Conservation (phyloP, 2,329 filamentous ascomycete species). For the Fusarium sp. region DNA sequence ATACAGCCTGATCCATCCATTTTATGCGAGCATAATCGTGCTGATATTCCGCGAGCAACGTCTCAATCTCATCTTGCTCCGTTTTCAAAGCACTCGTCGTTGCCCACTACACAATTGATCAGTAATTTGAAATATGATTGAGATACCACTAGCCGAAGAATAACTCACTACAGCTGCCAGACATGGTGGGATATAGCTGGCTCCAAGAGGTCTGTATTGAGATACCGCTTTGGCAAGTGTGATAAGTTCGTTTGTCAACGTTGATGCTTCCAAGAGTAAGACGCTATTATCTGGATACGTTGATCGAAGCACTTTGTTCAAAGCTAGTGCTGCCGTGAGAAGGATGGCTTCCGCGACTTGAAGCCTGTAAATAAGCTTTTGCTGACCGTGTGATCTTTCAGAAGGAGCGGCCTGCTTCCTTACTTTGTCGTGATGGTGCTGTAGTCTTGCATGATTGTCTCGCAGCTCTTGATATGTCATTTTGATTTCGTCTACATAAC, state of each 20-base stretch:
- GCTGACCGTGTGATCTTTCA: neutral
- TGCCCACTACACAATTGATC: neutral
- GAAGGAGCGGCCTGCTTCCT: neutral
- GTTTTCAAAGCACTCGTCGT: neutral
- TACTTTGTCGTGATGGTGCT: neutral
- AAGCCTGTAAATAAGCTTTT: neutral
- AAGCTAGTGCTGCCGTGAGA: neutral
- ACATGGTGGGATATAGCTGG: neutral
- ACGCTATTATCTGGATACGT: neutral
- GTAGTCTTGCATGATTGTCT: neutral
- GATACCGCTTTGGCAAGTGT: neutral
- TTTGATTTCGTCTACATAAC: neutral
- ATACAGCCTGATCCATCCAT: slow-evolving; percentile 2
- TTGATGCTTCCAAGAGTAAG: neutral
- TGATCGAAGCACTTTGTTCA: neutral
- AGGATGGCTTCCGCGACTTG: neutral
- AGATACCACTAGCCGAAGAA: accelerated
- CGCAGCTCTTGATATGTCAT: neutral
- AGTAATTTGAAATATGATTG: accelerated
- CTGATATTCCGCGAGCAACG: slow-evolving; percentile 3
- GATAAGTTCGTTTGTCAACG: neutral
- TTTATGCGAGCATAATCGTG: neutral
- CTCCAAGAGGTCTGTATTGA: neutral
- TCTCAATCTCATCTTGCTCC: neutral
- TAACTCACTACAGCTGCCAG: neutral